phyloP scores from a whole-genome alignment of 352 stramenopile genomes.

The Globisporangium emineosum region DNA sequence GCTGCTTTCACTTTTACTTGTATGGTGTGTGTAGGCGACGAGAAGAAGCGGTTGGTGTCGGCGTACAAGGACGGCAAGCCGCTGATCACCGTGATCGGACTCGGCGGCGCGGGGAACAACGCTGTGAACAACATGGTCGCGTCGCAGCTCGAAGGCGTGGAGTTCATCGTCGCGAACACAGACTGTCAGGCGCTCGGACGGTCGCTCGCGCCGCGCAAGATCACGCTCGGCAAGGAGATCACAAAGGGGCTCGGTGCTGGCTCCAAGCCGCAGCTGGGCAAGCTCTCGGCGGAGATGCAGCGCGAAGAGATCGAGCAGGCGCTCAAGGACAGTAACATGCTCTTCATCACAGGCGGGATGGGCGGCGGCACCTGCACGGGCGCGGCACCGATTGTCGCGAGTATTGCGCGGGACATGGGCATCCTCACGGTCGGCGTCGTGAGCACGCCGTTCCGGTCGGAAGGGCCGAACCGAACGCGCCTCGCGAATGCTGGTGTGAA shows the following conservation, averaged over 20 bases:
- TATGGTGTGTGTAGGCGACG: constrained; percentile 18
- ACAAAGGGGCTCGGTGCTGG: constrained; percentile 81
- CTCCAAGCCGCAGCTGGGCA: constrained; percentile 78
- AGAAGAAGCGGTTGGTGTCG: constrained; percentile 42
- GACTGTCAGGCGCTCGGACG: constrained; percentile 90
- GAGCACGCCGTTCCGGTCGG: constrained; percentile 95
- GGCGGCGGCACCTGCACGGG: constrained; percentile 90
- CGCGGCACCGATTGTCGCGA: constrained; percentile 92
- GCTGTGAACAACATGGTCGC: constrained; percentile 90
- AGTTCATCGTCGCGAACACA: constrained; percentile 96
- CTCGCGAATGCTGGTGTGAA: constrained; percentile 91
- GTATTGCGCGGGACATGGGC: constrained; percentile 89
- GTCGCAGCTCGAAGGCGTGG: constrained; percentile 87
- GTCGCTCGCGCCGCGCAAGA: constrained; percentile 77
- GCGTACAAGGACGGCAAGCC: constrained; percentile 82
- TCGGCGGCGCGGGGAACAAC: constrained; percentile 82
- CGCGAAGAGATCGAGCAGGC: constrained; percentile 87
- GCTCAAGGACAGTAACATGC: constrained; percentile 92
- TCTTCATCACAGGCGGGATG: constrained; percentile 97
- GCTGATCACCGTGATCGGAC: constrained; percentile 83
- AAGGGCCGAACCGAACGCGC: constrained; percentile 92
- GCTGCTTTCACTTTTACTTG: neutral
- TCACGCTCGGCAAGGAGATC: constrained; percentile 81
- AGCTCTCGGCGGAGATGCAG: constrained; percentile 85
- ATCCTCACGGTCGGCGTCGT: constrained; percentile 96